Evolutionary conservation across 2,329 filamentous ascomycete genomes (phyloP).

Genomic region (Aplosporella prunicola): DNA sequence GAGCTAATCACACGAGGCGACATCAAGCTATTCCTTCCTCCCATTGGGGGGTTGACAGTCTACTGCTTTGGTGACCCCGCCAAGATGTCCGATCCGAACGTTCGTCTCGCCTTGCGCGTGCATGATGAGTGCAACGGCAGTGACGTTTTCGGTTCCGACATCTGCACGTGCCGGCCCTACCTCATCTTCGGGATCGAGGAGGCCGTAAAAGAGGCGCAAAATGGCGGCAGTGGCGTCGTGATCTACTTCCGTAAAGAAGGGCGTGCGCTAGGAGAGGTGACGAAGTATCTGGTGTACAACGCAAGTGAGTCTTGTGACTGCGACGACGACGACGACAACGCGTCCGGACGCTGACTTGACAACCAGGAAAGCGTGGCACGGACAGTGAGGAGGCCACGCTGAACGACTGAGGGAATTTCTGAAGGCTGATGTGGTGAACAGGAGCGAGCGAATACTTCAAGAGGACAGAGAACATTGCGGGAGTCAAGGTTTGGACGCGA

Average conservation of each 20-base stretch:
- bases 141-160: slow-evolving; percentile 96
- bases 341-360: background rate
- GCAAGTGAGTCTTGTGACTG: slow-evolving; percentile 31
- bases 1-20: slow-evolving; percentile 91
- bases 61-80: slow-evolving; percentile 95
- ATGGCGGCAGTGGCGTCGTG: slow-evolving; percentile 84
- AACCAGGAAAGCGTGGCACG: slow-evolving; percentile 54
- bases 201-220: slow-evolving; percentile 93
- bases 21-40: slow-evolving; percentile 91
- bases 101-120: slow-evolving; percentile 71
- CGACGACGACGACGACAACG: no score
- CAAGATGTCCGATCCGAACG: slow-evolving; percentile 82
- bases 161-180: slow-evolving; percentile 93
- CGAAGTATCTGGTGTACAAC: slow-evolving; percentile 78
- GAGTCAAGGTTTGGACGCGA: slow-evolving; percentile 53
- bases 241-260: slow-evolving; percentile 99
- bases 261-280: slow-evolving; percentile 86
- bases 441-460: slow-evolving; percentile 85
- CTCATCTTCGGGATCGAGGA: slow-evolving; percentile 96
- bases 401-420: slow-evolving; percentile 1
- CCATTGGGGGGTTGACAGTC: slow-evolving; percentile 89
- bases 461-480: slow-evolving; percentile 95
- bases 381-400: slow-evolving; percentile 37
- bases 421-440: slow-evolving; percentile 17
- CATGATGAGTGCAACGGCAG: slow-evolving; percentile 90